These are phyloP conservation scores for Gentiana dahurica DNA, from an alignment of 257 asterid species.

Conservation along the genomic window DNA sequence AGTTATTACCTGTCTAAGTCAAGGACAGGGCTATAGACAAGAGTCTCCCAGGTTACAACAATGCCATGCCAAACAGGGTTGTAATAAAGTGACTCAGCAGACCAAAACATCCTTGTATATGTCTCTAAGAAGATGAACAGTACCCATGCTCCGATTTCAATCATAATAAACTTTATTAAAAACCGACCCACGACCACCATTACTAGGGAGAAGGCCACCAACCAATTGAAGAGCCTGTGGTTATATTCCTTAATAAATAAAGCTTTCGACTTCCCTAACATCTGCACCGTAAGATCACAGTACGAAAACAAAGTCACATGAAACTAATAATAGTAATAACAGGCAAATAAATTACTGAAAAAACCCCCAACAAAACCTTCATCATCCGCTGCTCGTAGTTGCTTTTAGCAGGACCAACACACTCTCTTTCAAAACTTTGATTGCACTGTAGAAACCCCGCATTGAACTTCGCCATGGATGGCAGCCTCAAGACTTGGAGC, in stretches of 20 bases:
- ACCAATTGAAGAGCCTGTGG: conserved; percentile 89
- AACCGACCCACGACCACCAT: conserved; percentile 98
- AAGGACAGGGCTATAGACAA: conserved; percentile 88
- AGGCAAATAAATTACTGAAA: background rate
- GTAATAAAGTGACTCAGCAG: conserved; percentile 94
- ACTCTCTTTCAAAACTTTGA: conserved; percentile 68
- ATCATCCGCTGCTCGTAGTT: conserved; percentile 78
- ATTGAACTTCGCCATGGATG: conserved; percentile 96
- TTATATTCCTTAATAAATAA: conserved; percentile 89
- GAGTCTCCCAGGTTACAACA: conserved; percentile 79
- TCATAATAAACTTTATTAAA: conserved; percentile 61
- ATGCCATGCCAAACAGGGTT: conserved; percentile 87
- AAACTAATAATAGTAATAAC: too few species aligned
- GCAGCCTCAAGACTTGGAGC: conserved; percentile 91
- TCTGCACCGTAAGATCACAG: conserved; percentile 37
- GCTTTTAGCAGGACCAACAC: conserved; percentile 85
- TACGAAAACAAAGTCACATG: background rate
- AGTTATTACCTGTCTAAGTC: conserved; percentile 80
- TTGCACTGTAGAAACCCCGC: conserved; percentile 92
- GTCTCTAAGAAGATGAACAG: conserved; percentile 95
- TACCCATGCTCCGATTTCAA: conserved; percentile 91
- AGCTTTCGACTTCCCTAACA: conserved; percentile 87
- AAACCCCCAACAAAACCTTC: conserved; percentile 44
- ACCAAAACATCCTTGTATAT: conserved; percentile 92
- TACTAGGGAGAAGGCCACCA: conserved; percentile 86